These are phyloP conservation scores for Blepharisma undulans DNA, from an alignment of 169 alveolate genomes.

Conservation along the genomic window DNA sequence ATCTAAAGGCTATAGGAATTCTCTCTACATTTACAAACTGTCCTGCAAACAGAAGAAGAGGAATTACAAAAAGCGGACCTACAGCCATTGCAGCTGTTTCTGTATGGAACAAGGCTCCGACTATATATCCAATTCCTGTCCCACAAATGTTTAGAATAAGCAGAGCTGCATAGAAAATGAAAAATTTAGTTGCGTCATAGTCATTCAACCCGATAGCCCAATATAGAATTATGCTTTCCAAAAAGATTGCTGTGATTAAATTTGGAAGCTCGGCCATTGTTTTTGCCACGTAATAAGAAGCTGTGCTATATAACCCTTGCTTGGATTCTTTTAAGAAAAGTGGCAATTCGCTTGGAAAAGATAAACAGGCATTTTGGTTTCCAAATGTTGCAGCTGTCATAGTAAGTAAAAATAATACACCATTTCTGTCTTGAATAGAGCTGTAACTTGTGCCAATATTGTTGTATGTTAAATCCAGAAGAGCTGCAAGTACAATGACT, in stretches of 20 bases:
- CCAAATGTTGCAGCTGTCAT: conserved; percentile 36
- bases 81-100: neutral
- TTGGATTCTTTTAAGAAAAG: conserved; percentile 7
- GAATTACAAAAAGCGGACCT: conserved; percentile 53
- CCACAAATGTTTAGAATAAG: neutral
- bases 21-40: conserved; percentile 67
- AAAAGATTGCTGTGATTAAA: conserved; percentile 31
- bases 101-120: conserved; percentile 33
- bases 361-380: conserved; percentile 1
- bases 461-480: conserved; percentile 20
- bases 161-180: neutral
- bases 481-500: conserved; percentile 24
- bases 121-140: conserved; percentile 7
- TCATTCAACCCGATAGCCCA: conserved; percentile 7
- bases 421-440: conserved; percentile 33
- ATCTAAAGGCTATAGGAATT: conserved; percentile 68
- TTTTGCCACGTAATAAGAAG: neutral
- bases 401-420: conserved; percentile 47
- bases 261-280: conserved; percentile 15
- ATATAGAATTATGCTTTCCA: conserved; percentile 5
- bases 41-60: conserved; percentile 71
- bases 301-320: neutral
- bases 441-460: neutral
- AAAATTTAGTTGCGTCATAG: neutral
- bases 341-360: neutral